Evolutionary conservation across 257 asterid species (phyloP).

Genomic region (Solanum arcanum): DNA sequence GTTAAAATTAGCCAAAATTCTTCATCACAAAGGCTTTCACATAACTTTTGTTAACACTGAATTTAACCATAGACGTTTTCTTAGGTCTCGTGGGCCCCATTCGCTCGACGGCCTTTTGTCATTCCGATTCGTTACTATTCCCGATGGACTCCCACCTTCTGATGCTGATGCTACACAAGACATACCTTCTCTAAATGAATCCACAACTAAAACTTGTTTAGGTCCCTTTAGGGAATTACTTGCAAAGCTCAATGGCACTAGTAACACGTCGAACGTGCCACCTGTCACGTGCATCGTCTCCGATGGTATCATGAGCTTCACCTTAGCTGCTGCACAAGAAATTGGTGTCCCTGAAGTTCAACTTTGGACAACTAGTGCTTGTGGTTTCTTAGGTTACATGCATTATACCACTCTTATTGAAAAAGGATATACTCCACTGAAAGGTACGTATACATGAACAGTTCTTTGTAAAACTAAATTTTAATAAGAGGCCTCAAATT

Average conservation of each 20-base stretch:
- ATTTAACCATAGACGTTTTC: neutral
- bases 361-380: neutral
- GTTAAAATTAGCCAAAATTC: neutral
- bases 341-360: neutral
- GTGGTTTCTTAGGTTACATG: conserved; percentile 1
- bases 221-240: neutral
- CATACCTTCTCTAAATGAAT: neutral
- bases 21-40: neutral
- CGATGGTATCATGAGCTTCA: neutral
- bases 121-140: neutral
- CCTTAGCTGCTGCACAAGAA: neutral
- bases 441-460: neutral
- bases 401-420: neutral
- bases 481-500: neutral
- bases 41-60: neutral
- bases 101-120: neutral
- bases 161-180: neutral
- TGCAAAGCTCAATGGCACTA: neutral
- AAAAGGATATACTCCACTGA: neutral
- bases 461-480: no score
- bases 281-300: neutral
- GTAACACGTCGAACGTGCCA: neutral
- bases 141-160: neutral
- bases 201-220: neutral
- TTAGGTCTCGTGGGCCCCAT: neutral